Evolutionary conservation across 2,329 filamentous ascomycete species (phyloP), one percentile per base, ranked within the genome.

Genomic region (Myriosclerotinia scirpicola): DNA sequence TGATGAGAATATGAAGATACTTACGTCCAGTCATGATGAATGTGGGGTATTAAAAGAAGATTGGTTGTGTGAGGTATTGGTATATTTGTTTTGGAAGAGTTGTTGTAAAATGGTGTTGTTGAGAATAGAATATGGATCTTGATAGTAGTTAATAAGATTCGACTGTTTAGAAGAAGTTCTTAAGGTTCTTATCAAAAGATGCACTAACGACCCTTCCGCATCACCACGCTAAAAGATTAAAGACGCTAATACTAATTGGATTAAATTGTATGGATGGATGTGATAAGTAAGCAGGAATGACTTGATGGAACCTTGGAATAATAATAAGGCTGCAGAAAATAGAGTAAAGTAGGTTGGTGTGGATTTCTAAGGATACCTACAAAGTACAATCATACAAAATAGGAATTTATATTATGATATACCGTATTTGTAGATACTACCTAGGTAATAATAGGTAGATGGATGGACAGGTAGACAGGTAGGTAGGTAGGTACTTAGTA

Each of bases 21-120:
- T 83, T 79, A 83, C 83, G 83, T 81, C 83, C 83, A 84, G 83
- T 83, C 83, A 85, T 85, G 73, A 78, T 84, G 81, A 81, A 76
- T 71, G 22, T 65, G 56, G 46, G 54, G 8, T 61, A 61, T 65
- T 44, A 56, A 50, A 50, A 54, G 17, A 30, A 44, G 22, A 20
- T 40, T 65, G 40, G 53, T 66, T 65, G 64, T n/a, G 26, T 34
- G 17, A 38, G 61, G 26, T 36, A 44, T 65, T 40, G 44, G 11
- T 34, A 44, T 34, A 44, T 26, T 52, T 59, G 44, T 26, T 62
- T 62, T 53, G 46, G n/a, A 26, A 53, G 36, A n/a, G 22, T 62
- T 54, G 48, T 8, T 52, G 42, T 44, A 62, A 65, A 30, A 22
- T 66, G 40, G 56, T 64, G 40, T 26, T 48, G 54, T 36, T 22